Evolutionary conservation across 2,329 filamentous ascomycete genomes (phyloP).

Genomic region (Rhinocladiella similis): DNA sequence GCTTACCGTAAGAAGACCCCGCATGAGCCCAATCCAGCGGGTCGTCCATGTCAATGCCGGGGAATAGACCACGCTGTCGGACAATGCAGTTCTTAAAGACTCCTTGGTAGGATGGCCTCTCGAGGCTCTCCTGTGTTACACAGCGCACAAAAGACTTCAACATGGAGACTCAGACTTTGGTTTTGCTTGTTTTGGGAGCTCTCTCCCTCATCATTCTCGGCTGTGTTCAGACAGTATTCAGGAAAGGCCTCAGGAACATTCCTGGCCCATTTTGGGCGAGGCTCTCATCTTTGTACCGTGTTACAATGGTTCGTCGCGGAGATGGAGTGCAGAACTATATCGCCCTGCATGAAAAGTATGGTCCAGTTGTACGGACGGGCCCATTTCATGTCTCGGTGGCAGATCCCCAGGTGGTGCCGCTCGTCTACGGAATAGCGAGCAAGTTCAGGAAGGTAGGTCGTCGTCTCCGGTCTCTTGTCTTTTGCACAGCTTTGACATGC

Average conservation of each 20-base stretch:
- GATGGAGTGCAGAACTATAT: background rate
- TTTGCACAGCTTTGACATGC: background rate
- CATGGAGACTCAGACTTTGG: background rate
- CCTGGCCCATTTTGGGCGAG: slow-evolving; percentile 1
- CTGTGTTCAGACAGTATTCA: background rate
- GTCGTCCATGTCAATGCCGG: no score
- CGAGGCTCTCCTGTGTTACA: background rate
- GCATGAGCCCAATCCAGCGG: no score
- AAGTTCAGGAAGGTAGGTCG: slow-evolving; percentile 7
- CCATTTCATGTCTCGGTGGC: background rate
- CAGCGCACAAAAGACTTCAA: background rate
- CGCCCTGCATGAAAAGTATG: background rate
- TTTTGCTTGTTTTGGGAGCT: background rate
- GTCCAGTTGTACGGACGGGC: slow-evolving; percentile 1
- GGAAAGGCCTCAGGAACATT: background rate
- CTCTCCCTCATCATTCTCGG: background rate
- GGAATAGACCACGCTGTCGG: no score
- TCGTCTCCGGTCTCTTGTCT: background rate
- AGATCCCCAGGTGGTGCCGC: background rate
- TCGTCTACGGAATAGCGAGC: slow-evolving; percentile 6
- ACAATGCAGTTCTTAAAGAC: no score
- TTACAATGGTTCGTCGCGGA: background rate
- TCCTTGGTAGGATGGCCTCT: no score
- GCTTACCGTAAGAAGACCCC: no score
- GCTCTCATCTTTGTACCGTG: background rate